Conservation (phyloP, 768 basidiomycete species). For the Mycena leptocephala region DNA sequence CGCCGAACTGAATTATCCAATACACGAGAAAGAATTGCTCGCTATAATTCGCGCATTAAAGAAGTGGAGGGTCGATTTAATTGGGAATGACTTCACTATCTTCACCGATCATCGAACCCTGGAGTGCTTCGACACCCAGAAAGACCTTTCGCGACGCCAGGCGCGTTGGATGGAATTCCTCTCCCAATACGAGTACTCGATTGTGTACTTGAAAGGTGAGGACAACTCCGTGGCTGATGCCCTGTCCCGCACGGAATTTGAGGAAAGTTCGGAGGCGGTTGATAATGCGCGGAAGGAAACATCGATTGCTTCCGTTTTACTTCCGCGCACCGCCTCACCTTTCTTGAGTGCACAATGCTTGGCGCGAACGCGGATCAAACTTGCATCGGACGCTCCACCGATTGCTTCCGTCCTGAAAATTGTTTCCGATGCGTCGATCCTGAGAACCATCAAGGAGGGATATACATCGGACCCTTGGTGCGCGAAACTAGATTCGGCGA, state of each 20-base stretch:
- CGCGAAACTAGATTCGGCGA: constrained; percentile 4
- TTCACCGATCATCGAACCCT: constrained; percentile 53
- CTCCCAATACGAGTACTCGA: neutral
- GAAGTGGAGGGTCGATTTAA: constrained; percentile 38
- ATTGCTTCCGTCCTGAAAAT: neutral
- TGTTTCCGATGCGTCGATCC: neutral
- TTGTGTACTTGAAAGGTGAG: neutral
- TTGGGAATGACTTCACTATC: constrained; percentile 37
- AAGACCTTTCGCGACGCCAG: too few relatives aligned
- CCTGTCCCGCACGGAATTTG: too few relatives aligned
- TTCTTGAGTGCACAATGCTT: too few relatives aligned
- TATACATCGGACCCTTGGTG: constrained; percentile 24
- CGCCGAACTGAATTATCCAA: constrained; percentile 49
- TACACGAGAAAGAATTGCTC: constrained; percentile 32
- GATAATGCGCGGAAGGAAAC: too few relatives aligned
- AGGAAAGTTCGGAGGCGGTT: neutral
- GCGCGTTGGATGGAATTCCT: too few relatives aligned
- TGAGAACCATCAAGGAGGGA: neutral
- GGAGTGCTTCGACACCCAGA: constrained; percentile 44
- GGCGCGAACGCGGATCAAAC: too few relatives aligned
- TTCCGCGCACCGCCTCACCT: too few relatives aligned
- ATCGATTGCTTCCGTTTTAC: too few relatives aligned
- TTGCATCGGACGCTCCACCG: neutral
- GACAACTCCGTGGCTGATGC: neutral
- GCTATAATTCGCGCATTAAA: constrained; percentile 47